phyloP scores from a whole-genome alignment of 805 yeast genomes.

The Wickerhamomyces bovis region DNA sequence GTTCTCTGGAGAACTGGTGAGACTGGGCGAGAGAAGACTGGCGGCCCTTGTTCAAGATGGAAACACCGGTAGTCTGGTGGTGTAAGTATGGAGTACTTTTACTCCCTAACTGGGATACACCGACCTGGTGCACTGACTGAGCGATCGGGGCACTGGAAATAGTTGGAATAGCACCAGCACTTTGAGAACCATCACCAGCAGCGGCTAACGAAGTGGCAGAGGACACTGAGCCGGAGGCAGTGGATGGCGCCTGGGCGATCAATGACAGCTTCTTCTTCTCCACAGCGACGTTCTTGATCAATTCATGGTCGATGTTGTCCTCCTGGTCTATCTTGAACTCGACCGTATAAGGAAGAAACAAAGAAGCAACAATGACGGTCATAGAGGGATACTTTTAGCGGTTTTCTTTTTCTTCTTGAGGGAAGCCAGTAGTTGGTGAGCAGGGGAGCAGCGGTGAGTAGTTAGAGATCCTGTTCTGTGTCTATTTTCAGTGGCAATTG shows the following conservation, averaged over 20 bases:
- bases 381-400: conserved; percentile 26
- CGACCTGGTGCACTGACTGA: neutral
- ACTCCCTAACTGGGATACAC: neutral
- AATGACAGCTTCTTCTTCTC: conserved; percentile 16
- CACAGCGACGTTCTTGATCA: conserved; percentile 26
- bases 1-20: neutral
- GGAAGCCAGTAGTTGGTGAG: neutral
- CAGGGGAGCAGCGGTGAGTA: neutral
- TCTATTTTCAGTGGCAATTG: neutral
- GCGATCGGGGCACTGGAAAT: neutral
- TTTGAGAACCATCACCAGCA: neutral
- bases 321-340: conserved; percentile 37
- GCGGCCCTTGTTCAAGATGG: neutral
- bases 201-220: neutral
- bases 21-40: neutral
- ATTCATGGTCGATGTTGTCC: conserved; percentile 12
- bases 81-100: neutral
- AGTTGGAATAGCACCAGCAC: neutral
- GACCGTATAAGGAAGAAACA: conserved; percentile 75
- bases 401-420: neutral
- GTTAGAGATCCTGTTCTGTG: neutral
- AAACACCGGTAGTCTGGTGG: neutral
- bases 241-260: neutral
- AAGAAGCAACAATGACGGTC: conserved; percentile 67
- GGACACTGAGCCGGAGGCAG: neutral